Base-by-base conservation (phyloP, 306 rosid species). In the Prunus davidiana region DNA sequence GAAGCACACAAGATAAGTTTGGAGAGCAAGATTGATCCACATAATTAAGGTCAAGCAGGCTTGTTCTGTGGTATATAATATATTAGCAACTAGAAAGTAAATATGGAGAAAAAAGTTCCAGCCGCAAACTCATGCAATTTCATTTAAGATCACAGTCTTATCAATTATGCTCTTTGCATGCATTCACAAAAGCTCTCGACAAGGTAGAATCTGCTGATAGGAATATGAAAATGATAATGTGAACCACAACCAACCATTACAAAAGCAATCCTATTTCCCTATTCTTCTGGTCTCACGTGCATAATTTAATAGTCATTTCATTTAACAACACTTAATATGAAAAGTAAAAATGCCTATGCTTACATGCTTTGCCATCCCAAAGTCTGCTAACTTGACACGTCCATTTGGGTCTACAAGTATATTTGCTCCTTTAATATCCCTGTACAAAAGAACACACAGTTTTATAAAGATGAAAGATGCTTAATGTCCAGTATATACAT, bases 281-380 rank as follows among this genome's bases (percentile, higher is more conserved):
- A 54, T 52, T 30, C 64, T 52, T n/a, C 64, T 19, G 12, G 12
- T 32, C 8, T 24, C 32, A 32, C 5, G 10, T 69, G 38, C 64
- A 11, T 69, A 9, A 50, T 10, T 5, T 34, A 38, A 46, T 63
- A 64, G 15, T 14, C 78, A 71, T 61, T 83, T 70, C 22, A 51
- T 70, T 77, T 73, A 69, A 77, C 76, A 69, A 24, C 32, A 67
- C 61, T 75, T 25, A 68, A 72, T 49, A 82, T 28, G 50, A 76
- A 72, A 50, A 25, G 6, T 62, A 74, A 34, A 34, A 5, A 34
- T 84, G 78, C 54, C 73, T 28, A 66, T 25, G 73, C 96, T 92
- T 91, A 96, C 99, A 88, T 96, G 99, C 84, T 96, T 96, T 69
- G 99, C 99, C 99, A 96, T 96, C 87, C 99, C 98, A 88, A 96